A percentile compares a stretch with the other conserved stretches of the same genome.
phyloP scores from a whole-genome alignment of 495 filamentous ascomycete species.

The Letharia lupina region DNA sequence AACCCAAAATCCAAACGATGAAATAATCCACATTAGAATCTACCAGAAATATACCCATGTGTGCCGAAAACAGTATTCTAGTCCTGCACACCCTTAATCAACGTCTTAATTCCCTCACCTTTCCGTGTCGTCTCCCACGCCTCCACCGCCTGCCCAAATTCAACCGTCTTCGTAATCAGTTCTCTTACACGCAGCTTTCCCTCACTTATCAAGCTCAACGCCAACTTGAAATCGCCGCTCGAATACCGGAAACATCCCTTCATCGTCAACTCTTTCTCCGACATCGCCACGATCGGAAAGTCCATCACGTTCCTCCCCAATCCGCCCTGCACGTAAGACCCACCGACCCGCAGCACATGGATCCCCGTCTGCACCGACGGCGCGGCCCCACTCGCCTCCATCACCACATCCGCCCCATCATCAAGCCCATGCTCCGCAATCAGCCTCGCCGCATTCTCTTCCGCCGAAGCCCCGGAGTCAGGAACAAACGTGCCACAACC shows the following conservation, averaged over 20 bases:
- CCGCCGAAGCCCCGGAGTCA: constrained; percentile 40
- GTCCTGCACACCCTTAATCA: constrained; percentile 53
- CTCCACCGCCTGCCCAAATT: constrained; percentile 60
- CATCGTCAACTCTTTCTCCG: constrained; percentile 67
- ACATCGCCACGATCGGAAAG: constrained; percentile 75
- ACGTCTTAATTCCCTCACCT: constrained; percentile 65
- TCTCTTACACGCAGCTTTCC: constrained; percentile 62
- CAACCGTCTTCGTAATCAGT: constrained; percentile 57
- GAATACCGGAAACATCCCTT: constrained; percentile 76
- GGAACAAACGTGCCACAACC: constrained; percentile 53
- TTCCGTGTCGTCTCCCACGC: constrained; percentile 67
- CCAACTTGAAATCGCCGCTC: constrained; percentile 63
- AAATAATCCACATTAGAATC: too few relatives aligned
- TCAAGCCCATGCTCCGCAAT: constrained; percentile 42
- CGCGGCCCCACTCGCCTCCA: constrained; percentile 74
- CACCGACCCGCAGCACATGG: constrained; percentile 59
- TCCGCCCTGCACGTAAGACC: constrained; percentile 74
- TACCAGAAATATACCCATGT: too few relatives aligned
- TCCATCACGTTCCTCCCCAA: constrained; percentile 66
- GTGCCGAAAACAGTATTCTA: neutral
- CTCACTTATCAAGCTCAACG: constrained; percentile 53
- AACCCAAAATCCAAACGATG: too few relatives aligned
- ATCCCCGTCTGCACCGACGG: constrained; percentile 65
- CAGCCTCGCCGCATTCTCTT: constrained; percentile 47
- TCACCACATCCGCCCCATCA: constrained; percentile 62